Percentiles rank a stretch among this genome's conserved stretches.
phyloP scores from a whole-genome alignment of 805 yeast genomes.

The Vanderwaltozyma tropicalis region DNA sequence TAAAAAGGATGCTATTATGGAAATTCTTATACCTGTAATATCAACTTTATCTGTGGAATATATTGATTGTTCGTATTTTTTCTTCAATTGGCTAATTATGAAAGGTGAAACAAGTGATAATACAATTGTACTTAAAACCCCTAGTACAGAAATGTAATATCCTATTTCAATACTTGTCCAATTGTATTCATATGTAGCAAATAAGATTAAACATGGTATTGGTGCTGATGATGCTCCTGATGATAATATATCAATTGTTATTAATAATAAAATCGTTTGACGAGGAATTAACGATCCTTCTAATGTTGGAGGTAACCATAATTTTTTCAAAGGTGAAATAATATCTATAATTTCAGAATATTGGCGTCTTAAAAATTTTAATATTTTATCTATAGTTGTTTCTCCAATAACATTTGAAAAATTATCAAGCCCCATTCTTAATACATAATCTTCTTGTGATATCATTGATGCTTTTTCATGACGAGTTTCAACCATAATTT shows the following conservation, averaged over 20 bases:
- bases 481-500: slow-evolving; percentile 54
- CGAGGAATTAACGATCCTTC: slow-evolving; percentile 28
- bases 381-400: too few relatives aligned
- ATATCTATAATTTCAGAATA: not conserved
- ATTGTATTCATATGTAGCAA: slow-evolving; percentile 40
- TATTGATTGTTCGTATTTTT: slow-evolving; percentile 27
- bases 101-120: slow-evolving; percentile 45
- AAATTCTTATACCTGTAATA: slow-evolving; percentile 28
- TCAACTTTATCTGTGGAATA: slow-evolving; percentile 45
- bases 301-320: slow-evolving; percentile 33
- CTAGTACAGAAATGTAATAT: slow-evolving; percentile 40
- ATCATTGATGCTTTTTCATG: slow-evolving; percentile 41
- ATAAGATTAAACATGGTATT: slow-evolving; percentile 37
- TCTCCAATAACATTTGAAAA: not conserved
- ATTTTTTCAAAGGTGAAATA: slow-evolving; percentile 28
- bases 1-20: slow-evolving; percentile 29
- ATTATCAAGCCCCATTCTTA: too few relatives aligned
- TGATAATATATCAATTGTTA: slow-evolving; percentile 36
- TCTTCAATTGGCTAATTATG: slow-evolving; percentile 30
- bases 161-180: slow-evolving; percentile 51
- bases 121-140: slow-evolving; percentile 39
- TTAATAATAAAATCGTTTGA: slow-evolving; percentile 38
- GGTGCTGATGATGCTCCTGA: slow-evolving; percentile 33
- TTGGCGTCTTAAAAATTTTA: not conserved
- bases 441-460: slow-evolving; percentile 21